A percentile compares a stretch with the other conserved stretches of the same genome.
These are phyloP conservation scores for Yamadazyma nakazawae DNA, from an alignment of 805 yeast species.

Conservation along the genomic window DNA sequence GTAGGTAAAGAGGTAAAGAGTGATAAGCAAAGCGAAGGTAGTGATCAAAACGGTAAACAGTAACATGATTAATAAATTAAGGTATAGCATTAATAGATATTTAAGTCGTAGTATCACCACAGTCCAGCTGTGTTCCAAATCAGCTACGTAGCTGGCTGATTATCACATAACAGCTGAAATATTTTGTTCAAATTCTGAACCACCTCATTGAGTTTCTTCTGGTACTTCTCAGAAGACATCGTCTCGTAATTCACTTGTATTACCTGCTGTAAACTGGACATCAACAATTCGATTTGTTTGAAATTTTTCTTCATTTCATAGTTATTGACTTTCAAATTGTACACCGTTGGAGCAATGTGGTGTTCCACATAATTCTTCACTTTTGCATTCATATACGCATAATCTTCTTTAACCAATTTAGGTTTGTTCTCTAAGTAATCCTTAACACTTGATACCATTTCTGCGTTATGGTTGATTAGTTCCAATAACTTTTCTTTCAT, in stretches of 20 bases:
- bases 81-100: not conserved
- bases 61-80: too few species aligned
- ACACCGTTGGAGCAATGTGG: constrained; percentile 3
- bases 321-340: constrained; percentile 7
- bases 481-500: constrained; percentile 29
- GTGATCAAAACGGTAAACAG: too few species aligned
- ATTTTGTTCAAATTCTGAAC: not conserved
- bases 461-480: constrained; percentile 31
- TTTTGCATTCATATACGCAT: constrained; percentile 6
- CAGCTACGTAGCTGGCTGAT: not conserved
- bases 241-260: not conserved
- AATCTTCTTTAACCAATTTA: constrained; percentile 14
- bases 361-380: constrained; percentile 7
- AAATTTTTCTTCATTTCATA: constrained; percentile 8
- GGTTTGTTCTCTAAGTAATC: constrained; percentile 26
- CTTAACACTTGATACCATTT: constrained; percentile 30
- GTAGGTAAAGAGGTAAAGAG: not conserved
- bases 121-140: not conserved
- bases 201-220: constrained; percentile 11
- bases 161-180: not conserved
- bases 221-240: constrained; percentile 11
- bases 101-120: not conserved
- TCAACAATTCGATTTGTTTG: constrained; percentile 2
- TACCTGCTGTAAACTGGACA: not conserved
- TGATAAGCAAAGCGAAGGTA: not conserved